Evolutionary conservation across 2,329 filamentous ascomycete species (phyloP).

Genomic region (Curvularia spicifera): DNA sequence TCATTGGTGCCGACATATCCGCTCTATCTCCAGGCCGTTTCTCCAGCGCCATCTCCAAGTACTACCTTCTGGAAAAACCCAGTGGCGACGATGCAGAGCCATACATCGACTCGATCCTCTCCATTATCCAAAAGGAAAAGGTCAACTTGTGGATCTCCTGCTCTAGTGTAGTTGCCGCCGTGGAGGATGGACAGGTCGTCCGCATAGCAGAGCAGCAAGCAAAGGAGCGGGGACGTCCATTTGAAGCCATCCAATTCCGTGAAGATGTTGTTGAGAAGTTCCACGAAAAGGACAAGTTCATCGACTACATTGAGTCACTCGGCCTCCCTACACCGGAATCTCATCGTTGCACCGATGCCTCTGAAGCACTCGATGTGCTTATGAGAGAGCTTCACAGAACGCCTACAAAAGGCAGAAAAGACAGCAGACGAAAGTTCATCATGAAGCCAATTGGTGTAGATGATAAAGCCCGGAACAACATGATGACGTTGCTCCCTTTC

Average conservation of each 20-base stretch:
- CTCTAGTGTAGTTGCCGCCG: conserved; percentile 69
- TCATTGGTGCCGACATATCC: conserved; percentile 72
- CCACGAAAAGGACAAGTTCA: conserved; percentile 71
- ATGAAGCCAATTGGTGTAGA: conserved; percentile 71
- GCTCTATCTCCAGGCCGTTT: conserved; percentile 54
- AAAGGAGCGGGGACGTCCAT: conserved; percentile 55
- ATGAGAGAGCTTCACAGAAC: conserved; percentile 23
- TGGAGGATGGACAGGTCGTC: conserved; percentile 71
- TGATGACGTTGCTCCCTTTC: conserved; percentile 69
- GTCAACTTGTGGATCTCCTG: conserved; percentile 77
- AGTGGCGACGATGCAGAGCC: conserved; percentile 47
- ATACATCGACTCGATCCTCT: conserved; percentile 65
- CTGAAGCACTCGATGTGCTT: conserved; percentile 62
- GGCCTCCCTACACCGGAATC: conserved; percentile 50
- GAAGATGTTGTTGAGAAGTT: conserved; percentile 62
- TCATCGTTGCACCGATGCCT: conserved; percentile 59
- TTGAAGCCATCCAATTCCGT: conserved; percentile 69
- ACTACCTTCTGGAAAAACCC: conserved; percentile 57
- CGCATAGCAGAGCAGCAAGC: conserved; percentile 58
- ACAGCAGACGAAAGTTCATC: conserved; percentile 61
- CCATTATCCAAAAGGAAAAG: conserved; percentile 65
- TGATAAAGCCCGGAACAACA: conserved; percentile 64
- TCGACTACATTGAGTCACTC: conserved; percentile 61
- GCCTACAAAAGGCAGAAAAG: conserved; percentile 16
- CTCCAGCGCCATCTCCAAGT: conserved; percentile 63